Evolutionary conservation across 371 early-diverging fungal species (phyloP).

Genomic region (Mortierella sp.): DNA sequence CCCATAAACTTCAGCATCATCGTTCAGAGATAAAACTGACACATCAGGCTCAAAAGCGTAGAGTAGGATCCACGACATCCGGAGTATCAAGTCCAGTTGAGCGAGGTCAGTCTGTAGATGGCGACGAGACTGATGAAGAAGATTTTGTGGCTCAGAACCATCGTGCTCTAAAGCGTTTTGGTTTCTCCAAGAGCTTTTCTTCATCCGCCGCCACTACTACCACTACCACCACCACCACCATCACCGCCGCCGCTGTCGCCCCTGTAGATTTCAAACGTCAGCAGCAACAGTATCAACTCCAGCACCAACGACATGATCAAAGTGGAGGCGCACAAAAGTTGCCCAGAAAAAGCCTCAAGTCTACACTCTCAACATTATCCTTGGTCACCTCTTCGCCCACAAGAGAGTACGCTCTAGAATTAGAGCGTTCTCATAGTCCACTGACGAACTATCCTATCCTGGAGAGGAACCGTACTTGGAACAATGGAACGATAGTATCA

Average conservation of each 20-base stretch:
- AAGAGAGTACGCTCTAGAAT: slow-evolving; percentile 31
- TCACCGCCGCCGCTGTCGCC: neutral
- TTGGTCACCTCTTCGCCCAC: slow-evolving; percentile 32
- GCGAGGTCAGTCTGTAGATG: slow-evolving; percentile 8
- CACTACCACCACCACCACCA: neutral
- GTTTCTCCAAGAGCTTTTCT: neutral
- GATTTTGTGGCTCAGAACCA: slow-evolving; percentile 25
- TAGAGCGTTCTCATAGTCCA: slow-evolving; percentile 24
- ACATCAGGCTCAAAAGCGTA: slow-evolving; percentile 45
- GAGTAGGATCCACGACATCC: slow-evolving; percentile 6
- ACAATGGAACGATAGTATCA: neutral
- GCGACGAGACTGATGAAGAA: slow-evolving; percentile 53
- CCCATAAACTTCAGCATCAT: neutral
- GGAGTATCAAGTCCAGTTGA: neutral
- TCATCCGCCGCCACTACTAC: too few species aligned
- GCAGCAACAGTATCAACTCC: neutral
- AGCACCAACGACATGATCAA: slow-evolving; percentile 9
- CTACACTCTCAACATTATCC: slow-evolving; percentile 29
- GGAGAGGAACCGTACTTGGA: slow-evolving; percentile 33
- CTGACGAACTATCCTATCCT: slow-evolving; percentile 14
- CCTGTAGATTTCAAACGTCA: slow-evolving; percentile 9
- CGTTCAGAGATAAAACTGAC: slow-evolving; percentile 7
- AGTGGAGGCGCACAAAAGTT: slow-evolving; percentile 14
- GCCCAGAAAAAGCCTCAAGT: slow-evolving; percentile 21
- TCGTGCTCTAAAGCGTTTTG: slow-evolving; percentile 24